phyloP scores from a whole-genome alignment of 163 green algal genomes.

The Volvox carteri region DNA sequence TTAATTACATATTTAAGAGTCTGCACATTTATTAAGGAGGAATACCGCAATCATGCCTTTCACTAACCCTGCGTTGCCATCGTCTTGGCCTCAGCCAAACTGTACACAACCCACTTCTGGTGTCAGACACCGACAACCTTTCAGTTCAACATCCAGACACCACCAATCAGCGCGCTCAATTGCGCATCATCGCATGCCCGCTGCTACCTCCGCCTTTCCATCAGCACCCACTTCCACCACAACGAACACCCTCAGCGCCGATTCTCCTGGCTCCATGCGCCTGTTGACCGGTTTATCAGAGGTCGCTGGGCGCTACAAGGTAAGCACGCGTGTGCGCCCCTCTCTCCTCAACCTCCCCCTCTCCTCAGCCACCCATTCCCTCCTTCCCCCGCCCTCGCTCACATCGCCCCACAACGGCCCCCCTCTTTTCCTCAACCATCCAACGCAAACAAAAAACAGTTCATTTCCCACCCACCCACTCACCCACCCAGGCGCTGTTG shows the following conservation, averaged over 20 bases:
- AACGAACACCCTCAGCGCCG: background rate
- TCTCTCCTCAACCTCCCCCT: background rate
- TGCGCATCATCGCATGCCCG: too few relatives aligned
- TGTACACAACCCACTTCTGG: too few relatives aligned
- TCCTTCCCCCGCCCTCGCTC: background rate
- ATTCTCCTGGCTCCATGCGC: background rate
- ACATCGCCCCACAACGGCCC: background rate
- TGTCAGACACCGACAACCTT: too few relatives aligned
- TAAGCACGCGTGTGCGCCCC: background rate
- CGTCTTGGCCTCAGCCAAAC: too few relatives aligned
- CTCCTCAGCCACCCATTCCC: background rate
- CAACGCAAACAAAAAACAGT: background rate
- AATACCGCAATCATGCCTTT: too few relatives aligned
- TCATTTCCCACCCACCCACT: background rate
- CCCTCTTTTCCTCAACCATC: background rate
- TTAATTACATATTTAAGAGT: too few relatives aligned
- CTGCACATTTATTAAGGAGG: too few relatives aligned
- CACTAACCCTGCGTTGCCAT: too few relatives aligned
- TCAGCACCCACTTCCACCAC: too few relatives aligned
- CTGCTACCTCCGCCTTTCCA: too few relatives aligned
- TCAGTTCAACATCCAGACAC: too few relatives aligned
- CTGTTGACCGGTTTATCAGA: background rate
- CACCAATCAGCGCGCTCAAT: too few relatives aligned
- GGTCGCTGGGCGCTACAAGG: slow-evolving; percentile 20
- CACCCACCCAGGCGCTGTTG: slow-evolving; percentile 60